Evolutionary conservation across 495 filamentous ascomycete genomes (phyloP).

Genomic region (Penicillium flavigenum): DNA sequence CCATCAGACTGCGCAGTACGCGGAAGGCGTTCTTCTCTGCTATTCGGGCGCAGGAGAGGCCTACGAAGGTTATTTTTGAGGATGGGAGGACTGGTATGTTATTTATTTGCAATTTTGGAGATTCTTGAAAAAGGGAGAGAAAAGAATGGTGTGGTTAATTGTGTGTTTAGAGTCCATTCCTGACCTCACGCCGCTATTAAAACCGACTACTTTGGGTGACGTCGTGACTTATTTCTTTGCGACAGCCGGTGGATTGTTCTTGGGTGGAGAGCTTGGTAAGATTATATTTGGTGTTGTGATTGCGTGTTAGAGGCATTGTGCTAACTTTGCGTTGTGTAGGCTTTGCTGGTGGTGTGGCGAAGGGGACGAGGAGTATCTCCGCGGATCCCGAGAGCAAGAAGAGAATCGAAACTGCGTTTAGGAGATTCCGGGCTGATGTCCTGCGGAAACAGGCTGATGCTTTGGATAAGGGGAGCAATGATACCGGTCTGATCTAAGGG

Average conservation of each 20-base stretch:
- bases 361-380: constrained; percentile 51
- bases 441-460: constrained; percentile 56
- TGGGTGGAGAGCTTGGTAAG: constrained; percentile 61
- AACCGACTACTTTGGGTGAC: constrained; percentile 59
- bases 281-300: not conserved
- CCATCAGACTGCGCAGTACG: constrained; percentile 54
- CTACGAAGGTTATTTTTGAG: constrained; percentile 60
- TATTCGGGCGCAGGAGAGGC: constrained; percentile 58
- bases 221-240: constrained; percentile 64
- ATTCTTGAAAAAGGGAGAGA: not conserved
- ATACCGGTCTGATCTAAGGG: constrained; percentile 30
- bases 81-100: constrained; percentile 56
- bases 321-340: constrained; percentile 33
- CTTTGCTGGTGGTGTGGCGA: constrained; percentile 53
- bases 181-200: constrained; percentile 56
- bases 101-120: not conserved
- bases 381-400: constrained; percentile 52
- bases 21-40: constrained; percentile 58
- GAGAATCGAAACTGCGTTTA: constrained; percentile 64
- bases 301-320: not conserved
- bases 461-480: constrained; percentile 47
- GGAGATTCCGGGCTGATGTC: constrained; percentile 60
- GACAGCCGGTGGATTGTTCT: constrained; percentile 56
- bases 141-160: not conserved
- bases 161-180: constrained; percentile 54